phyloP scores from a whole-genome alignment of 1,284 basidiomycete species.

The Rhodofomes roseus region DNA sequence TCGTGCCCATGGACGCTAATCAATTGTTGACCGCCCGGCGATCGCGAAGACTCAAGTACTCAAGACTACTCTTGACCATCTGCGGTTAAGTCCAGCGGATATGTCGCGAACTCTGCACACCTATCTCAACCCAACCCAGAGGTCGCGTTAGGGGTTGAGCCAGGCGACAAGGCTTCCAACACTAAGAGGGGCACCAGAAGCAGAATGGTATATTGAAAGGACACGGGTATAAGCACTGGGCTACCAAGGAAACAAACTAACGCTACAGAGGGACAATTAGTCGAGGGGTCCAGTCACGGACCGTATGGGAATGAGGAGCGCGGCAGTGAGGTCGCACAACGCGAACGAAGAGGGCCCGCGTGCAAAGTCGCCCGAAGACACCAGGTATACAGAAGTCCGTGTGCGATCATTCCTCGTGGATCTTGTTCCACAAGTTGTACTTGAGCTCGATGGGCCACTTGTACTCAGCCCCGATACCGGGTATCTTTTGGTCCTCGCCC shows the following conservation, averaged over 20 bases:
- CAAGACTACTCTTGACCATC: no score
- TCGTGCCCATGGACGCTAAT: background rate
- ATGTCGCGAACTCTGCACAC: background rate
- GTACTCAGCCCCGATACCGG: slow-evolving; percentile 11
- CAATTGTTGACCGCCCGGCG: background rate
- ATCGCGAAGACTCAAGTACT: background rate
- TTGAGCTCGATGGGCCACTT: background rate
- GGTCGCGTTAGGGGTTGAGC: background rate
- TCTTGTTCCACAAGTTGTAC: background rate
- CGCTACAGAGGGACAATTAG: background rate
- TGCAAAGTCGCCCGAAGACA: background rate
- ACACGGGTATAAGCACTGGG: background rate
- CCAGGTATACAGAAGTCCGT: background rate
- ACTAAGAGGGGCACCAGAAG: background rate
- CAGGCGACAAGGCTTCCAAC: background rate
- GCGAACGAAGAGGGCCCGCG: no score
- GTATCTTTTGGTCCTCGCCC: slow-evolving; percentile 25
- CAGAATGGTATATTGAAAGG: background rate
- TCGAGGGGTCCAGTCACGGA: background rate
- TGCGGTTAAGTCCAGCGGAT: background rate
- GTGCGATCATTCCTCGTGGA: background rate
- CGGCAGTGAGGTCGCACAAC: no score
- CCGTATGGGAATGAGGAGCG: no score
- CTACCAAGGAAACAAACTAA: background rate
- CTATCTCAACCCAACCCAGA: background rate